Conservation (phyloP, 1,284 basidiomycete genomes). For the Ustilago cynodontis region DNA sequence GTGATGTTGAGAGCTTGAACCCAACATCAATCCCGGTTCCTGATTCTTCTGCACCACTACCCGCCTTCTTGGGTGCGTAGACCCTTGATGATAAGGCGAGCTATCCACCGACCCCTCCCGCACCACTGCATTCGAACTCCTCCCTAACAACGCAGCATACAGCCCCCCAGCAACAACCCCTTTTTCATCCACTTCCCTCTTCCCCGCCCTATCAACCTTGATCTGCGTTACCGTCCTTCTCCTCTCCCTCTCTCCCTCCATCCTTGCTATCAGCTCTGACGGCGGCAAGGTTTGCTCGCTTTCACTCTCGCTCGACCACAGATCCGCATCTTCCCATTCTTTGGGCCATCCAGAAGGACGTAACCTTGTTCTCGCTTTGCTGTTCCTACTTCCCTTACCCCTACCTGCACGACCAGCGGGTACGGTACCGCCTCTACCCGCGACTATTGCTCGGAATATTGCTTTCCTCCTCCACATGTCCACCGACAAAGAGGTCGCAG, state of each 20-base stretch:
- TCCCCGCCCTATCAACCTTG: conserved; percentile 6
- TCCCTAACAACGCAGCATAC: conserved; percentile 30
- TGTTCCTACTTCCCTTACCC: conserved; percentile 39
- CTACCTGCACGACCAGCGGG: conserved; percentile 40
- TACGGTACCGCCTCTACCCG: conserved; percentile 58
- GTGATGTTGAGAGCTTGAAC: no score
- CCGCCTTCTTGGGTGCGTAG: background rate
- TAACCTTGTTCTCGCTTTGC: conserved; percentile 38
- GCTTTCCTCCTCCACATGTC: conserved; percentile 53
- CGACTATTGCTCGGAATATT: conserved; percentile 46
- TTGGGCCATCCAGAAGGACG: conserved; percentile 46
- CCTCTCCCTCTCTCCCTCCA: conserved; percentile 10
- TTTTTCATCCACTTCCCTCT: conserved; percentile 11
- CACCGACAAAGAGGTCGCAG: conserved; percentile 5
- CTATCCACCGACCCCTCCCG: background rate
- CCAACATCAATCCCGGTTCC: conserved; percentile 32
- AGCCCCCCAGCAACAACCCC: conserved; percentile 19
- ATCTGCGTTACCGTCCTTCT: conserved; percentile 31
- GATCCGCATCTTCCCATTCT: conserved; percentile 60
- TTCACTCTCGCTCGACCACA: conserved; percentile 57
- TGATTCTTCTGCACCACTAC: conserved; percentile 5
- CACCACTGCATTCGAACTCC: conserved; percentile 7
- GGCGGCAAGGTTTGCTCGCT: conserved; percentile 35
- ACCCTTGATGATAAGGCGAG: conserved; percentile 14
- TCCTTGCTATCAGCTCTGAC: conserved; percentile 10